phyloP scores from a whole-genome alignment of 495 filamentous ascomycete species.

The Chlorociboria aeruginascens region DNA sequence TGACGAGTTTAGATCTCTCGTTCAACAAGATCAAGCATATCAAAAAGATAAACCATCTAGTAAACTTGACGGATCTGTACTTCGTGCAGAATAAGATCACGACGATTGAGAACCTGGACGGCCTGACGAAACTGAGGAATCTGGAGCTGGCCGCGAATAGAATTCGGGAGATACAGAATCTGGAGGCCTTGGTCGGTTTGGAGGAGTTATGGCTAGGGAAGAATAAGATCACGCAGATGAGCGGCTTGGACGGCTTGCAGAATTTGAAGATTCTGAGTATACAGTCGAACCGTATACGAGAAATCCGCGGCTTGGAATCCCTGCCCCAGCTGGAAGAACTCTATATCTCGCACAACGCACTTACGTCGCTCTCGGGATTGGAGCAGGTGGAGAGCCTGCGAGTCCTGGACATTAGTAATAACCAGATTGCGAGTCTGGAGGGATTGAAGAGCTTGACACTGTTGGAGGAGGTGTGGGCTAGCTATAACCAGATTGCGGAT shows the following conservation, averaged over 20 bases:
- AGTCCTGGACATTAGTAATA: slow-evolving; percentile 83
- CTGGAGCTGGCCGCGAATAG: slow-evolving; percentile 87
- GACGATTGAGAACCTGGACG: slow-evolving; percentile 74
- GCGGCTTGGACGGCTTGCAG: slow-evolving; percentile 53
- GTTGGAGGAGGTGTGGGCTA: slow-evolving; percentile 90
- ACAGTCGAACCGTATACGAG: slow-evolving; percentile 88
- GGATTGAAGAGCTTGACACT: slow-evolving; percentile 55
- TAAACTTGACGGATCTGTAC: slow-evolving; percentile 71
- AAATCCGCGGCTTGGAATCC: slow-evolving; percentile 58
- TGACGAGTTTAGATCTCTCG: slow-evolving; percentile 77
- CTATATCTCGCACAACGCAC: slow-evolving; percentile 95
- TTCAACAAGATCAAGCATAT: slow-evolving; percentile 99
- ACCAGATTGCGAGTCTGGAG: slow-evolving; percentile 63
- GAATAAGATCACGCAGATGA: slow-evolving; percentile 89
- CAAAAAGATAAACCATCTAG: slow-evolving; percentile 73
- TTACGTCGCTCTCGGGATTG: slow-evolving; percentile 66
- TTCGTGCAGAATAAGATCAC: slow-evolving; percentile 93
- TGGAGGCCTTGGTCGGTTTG: slow-evolving; percentile 60
- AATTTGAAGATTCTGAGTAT: slow-evolving; percentile 87
- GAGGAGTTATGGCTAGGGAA: slow-evolving; percentile 94
- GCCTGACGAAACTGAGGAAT: slow-evolving; percentile 60
- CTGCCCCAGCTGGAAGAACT: slow-evolving; percentile 83
- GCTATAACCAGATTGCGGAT: slow-evolving; percentile 67
- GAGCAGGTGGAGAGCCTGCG: slow-evolving; percentile 57
- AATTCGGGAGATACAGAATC: slow-evolving; percentile 80